phyloP scores from a whole-genome alignment of 768 basidiomycete genomes.

The Mycena haematopus region DNA sequence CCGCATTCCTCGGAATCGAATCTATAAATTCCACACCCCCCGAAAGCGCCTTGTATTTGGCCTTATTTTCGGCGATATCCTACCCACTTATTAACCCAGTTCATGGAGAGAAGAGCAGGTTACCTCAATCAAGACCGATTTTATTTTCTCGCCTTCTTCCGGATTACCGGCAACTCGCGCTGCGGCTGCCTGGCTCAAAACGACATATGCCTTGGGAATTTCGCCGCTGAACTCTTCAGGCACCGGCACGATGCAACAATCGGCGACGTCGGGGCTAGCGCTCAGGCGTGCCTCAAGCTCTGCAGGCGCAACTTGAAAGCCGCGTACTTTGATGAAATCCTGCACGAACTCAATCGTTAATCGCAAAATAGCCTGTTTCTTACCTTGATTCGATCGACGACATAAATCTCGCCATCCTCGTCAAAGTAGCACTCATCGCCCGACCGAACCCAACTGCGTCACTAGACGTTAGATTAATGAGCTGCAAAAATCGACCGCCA shows the following conservation, averaged over 20 bases:
- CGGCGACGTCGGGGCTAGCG: conserved; percentile 46
- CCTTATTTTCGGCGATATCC: conserved; percentile 35
- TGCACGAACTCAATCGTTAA: conserved; percentile 30
- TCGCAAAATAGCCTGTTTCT: conserved; percentile 25
- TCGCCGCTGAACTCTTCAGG: conserved; percentile 57
- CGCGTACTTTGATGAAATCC: conserved; percentile 52
- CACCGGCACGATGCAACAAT: conserved; percentile 47
- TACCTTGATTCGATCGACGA: conserved; percentile 59
- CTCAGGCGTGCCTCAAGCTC: conserved; percentile 41
- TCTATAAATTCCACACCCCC: conserved; percentile 49
- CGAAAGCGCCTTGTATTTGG: conserved; percentile 44
- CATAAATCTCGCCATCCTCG: conserved; percentile 49
- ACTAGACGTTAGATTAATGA: conserved; percentile 37
- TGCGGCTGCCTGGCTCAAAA: conserved; percentile 41
- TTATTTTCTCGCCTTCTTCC: neutral
- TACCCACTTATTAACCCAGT: neutral
- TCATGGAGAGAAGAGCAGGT: no score
- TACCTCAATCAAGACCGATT: neutral
- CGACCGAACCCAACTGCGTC: conserved; percentile 46
- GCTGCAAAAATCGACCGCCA: conserved; percentile 35
- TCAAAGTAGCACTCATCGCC: conserved; percentile 57
- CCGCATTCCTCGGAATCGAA: neutral
- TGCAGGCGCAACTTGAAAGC: conserved; percentile 9
- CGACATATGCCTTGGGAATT: conserved; percentile 54
- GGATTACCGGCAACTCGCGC: conserved; percentile 24